Evolutionary conservation across 441 rosid genomes (phyloP).

Genomic region (Populus tomentosa): DNA sequence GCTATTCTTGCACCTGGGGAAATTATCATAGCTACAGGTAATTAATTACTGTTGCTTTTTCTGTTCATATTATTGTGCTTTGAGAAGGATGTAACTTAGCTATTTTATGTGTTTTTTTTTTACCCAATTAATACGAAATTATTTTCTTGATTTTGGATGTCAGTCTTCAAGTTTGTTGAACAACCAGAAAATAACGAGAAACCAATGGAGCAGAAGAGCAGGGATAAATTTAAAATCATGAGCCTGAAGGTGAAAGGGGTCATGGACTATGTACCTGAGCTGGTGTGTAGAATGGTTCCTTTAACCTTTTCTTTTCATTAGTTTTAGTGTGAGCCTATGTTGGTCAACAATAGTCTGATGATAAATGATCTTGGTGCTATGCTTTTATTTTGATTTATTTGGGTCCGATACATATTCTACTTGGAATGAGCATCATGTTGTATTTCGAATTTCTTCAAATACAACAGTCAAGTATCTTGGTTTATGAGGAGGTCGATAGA

Average conservation of each 20-base stretch:
- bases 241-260: constrained; percentile 62
- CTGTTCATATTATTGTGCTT: constrained; percentile 3
- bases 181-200: constrained; percentile 64
- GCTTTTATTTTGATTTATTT: neutral
- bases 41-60: constrained; percentile 17
- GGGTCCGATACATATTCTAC: neutral
- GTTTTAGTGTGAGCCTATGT: neutral
- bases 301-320: neutral
- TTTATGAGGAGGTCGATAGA: neutral
- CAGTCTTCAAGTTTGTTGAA: constrained; percentile 82
- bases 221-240: constrained; percentile 70
- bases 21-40: constrained; percentile 66
- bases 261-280: constrained; percentile 69
- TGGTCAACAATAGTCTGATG: neutral
- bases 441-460: neutral
- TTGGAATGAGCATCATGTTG: neutral
- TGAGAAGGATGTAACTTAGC: neutral
- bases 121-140: neutral
- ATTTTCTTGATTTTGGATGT: constrained; percentile 17
- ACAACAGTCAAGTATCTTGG: neutral
- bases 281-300: constrained; percentile 37
- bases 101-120: neutral
- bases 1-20: constrained; percentile 71
- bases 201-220: constrained; percentile 52
- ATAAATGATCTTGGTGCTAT: neutral